phyloP scores from a whole-genome alignment of 768 basidiomycete species.

The Collybiopsis luxurians region DNA sequence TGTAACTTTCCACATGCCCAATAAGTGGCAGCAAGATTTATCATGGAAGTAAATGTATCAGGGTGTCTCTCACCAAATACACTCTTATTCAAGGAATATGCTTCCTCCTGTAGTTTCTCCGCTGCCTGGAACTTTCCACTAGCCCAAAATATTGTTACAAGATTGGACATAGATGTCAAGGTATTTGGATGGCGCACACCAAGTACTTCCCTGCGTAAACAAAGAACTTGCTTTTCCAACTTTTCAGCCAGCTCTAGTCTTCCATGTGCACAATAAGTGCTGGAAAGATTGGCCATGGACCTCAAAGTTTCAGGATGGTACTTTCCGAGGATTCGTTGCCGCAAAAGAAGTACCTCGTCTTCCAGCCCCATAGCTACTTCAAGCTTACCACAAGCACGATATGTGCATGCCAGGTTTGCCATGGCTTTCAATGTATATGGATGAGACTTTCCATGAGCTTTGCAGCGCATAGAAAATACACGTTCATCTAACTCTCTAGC shows the following conservation, averaged over 20 bases:
- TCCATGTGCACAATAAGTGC: slow-evolving; percentile 5
- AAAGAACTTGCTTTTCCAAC: neutral
- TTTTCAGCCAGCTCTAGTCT: neutral
- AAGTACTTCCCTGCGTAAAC: neutral
- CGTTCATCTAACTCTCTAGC: neutral
- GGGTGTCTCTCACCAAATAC: no score
- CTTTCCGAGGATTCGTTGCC: slow-evolving; percentile 8
- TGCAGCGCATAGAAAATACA: neutral
- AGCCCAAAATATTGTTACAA: no score
- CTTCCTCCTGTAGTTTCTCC: no score
- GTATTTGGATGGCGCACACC: neutral
- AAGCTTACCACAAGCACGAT: slow-evolving; percentile 2
- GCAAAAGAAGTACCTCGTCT: slow-evolving; percentile 8
- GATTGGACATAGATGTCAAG: no score
- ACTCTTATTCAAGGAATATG: no score
- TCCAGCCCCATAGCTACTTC: slow-evolving; percentile 8
- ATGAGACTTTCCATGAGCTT: neutral
- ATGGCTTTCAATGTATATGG: neutral
- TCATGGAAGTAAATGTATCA: no score
- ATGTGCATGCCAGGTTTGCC: slow-evolving; percentile 9
- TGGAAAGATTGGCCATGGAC: slow-evolving; percentile 10
- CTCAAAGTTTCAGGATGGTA: slow-evolving; percentile 13
- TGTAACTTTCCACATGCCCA: no score
- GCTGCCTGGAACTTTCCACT: no score
- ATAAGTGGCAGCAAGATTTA: no score